Evolutionary conservation across 2,329 filamentous ascomycete genomes (phyloP).

Genomic region (Ophiostoma angusticollis): DNA sequence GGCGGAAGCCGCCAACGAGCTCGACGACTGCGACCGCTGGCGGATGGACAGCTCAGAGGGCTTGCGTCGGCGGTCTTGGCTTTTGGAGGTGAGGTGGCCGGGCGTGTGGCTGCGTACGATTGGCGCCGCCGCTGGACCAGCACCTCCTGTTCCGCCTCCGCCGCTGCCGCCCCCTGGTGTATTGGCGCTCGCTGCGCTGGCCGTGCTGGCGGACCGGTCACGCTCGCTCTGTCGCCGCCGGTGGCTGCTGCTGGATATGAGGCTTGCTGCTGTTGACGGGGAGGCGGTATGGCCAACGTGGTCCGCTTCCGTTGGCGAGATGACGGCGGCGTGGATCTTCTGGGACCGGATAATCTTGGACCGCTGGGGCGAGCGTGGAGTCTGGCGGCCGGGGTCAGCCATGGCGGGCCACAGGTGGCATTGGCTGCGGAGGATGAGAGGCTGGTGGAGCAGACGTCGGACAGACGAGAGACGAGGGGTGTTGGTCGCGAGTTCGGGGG

Average conservation of each 20-base stretch:
- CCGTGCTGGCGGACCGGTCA: slow-evolving; percentile 15
- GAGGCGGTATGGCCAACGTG: slow-evolving; percentile 5
- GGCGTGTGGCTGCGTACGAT: slow-evolving; percentile 47
- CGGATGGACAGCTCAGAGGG: slow-evolving; percentile 40
- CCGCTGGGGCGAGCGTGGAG: slow-evolving; percentile 25
- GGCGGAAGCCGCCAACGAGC: slow-evolving; percentile 16
- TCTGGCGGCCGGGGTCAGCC: slow-evolving; percentile 28
- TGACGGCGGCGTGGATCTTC: slow-evolving; percentile 29
- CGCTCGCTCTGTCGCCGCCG: slow-evolving; percentile 9
- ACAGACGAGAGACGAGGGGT: not conserved
- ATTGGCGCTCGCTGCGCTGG: slow-evolving; percentile 16
- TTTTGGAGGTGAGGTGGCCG: slow-evolving; percentile 47
- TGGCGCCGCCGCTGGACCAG: slow-evolving; percentile 22
- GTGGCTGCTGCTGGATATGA: slow-evolving; percentile 15
- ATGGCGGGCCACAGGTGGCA: slow-evolving; percentile 24
- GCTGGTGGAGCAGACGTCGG: not conserved
- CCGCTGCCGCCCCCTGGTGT: slow-evolving; percentile 19
- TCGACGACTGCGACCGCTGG: slow-evolving; percentile 40
- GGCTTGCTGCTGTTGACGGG: slow-evolving; percentile 17
- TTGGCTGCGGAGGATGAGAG: slow-evolving; percentile 11
- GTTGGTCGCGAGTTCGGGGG: not conserved
- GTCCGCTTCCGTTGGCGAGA: slow-evolving; percentile 21
- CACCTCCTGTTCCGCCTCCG: too few species aligned
- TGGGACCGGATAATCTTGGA: slow-evolving; percentile 39
- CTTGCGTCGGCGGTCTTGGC: slow-evolving; percentile 37